phyloP scores from a whole-genome alignment of 2,329 filamentous ascomycete genomes.

The Colletotrichum brevisporum region DNA sequence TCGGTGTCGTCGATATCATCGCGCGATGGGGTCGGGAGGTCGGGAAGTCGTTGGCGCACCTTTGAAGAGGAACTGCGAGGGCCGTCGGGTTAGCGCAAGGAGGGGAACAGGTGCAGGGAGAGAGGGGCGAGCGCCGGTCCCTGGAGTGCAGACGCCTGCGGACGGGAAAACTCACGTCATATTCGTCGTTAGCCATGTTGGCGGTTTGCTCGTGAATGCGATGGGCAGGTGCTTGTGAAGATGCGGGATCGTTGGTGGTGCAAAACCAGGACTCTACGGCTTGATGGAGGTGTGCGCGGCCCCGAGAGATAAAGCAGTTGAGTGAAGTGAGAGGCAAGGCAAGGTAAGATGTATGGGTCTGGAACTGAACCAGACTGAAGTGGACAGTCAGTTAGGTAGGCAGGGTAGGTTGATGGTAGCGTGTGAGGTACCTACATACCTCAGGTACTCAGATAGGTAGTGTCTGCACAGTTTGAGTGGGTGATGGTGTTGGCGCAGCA shows the following conservation, averaged over 20 bases:
- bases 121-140: slow-evolving; percentile 31
- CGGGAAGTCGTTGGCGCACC: slow-evolving; percentile 66
- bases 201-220: slow-evolving; percentile 48
- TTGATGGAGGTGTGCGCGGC: slow-evolving; percentile 40
- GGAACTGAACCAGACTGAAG: slow-evolving; percentile 38
- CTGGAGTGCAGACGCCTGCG: slow-evolving; percentile 16
- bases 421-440: slow-evolving; percentile 1
- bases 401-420: not conserved
- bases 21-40: slow-evolving; percentile 41
- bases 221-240: slow-evolving; percentile 42
- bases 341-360: slow-evolving; percentile 37
- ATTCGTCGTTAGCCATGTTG: slow-evolving; percentile 99
- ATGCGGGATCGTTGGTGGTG: slow-evolving; percentile 45
- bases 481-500: slow-evolving; percentile 34
- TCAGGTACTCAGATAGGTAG: not conserved
- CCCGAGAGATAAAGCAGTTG: slow-evolving; percentile 40
- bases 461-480: slow-evolving; percentile 24
- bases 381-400: slow-evolving; percentile 29
- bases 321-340: slow-evolving; percentile 34
- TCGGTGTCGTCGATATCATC: slow-evolving; percentile 13
- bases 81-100: slow-evolving; percentile 41
- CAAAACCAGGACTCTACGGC: slow-evolving; percentile 36
- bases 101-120: slow-evolving; percentile 45
- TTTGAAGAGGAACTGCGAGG: slow-evolving; percentile 95
- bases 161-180: slow-evolving; percentile 81